Base-by-base conservation (phyloP, 2,329 filamentous ascomycete genomes). In the Furcasterigmium furcatum region DNA sequence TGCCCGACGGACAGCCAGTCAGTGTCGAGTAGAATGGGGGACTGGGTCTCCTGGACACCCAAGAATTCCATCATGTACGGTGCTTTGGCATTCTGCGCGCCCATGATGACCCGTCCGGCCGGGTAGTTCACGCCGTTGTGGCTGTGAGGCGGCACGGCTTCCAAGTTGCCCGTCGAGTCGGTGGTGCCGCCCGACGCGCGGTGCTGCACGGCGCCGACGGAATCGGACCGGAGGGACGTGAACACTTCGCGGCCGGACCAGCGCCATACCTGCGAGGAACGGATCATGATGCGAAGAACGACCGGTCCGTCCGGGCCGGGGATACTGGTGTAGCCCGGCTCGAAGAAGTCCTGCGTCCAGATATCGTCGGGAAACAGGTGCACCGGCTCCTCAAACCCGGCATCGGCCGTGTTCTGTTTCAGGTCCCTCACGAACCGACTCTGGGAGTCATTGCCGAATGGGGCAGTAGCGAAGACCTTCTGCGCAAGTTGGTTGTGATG, bases 281-380 rank as follows among this genome's bases (percentile, higher is more conserved):
- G 50, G 8, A 71, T 52, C 43, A 68, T 56, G 7, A 71, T 47
- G 5, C 58, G 58, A 6, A 70, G 45, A 2, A 54, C 48, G 8
- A 66, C 49, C 3, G 62, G 50, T 0, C 64, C 61, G 5, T 62
- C 16, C 1, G 64, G 62, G 0, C 64, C 66, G 0, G 66, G 67
- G 47, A 70, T 70, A 41, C 61, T 66, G 4, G 56, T 54, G 46
- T 66, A 71, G 2, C 53, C 66, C 0, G 67, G 60, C 50, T 70
- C 65, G 24, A 71, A 47, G 30, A 66, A 61, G 44, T 72, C 66
- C 46, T 70, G 67, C 2, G 59, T 55, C 67, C 66, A 71, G 38
- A 61, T 52, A 45, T 69, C 64, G 18, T 58, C 49, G 46, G 66
- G 46, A 3, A 49, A 38, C 9, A 54, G 43, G 1, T 63, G 43